Percentiles rank a stretch among this genome's conserved stretches.
Conservation (phyloP, 2,329 filamentous ascomycete species). For the Botrytis elliptica region DNA sequence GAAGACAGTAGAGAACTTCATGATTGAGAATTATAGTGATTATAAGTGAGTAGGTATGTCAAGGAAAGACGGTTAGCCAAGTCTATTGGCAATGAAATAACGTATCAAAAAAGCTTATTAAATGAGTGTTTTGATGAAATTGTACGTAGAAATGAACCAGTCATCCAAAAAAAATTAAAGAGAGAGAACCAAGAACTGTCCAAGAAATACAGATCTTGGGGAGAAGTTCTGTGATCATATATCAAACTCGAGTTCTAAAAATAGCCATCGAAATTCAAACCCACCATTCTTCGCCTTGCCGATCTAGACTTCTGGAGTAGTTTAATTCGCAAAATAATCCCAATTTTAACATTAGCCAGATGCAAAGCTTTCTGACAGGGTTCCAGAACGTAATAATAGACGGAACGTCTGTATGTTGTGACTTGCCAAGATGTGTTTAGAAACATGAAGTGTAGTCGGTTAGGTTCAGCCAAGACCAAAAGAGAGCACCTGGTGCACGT, state of each 20-base stretch:
- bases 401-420: neutral
- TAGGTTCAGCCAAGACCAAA: neutral
- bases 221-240: neutral
- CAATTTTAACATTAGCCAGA: neutral
- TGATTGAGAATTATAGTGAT: neutral
- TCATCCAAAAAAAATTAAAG: neutral
- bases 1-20: conserved; percentile 17
- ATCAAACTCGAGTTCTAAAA: conserved; percentile 11
- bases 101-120: neutral
- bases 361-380: neutral
- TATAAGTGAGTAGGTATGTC: neutral
- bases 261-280: neutral
- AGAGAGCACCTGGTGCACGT: neutral
- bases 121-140: neutral
- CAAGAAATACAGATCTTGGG: neutral
- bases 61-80: neutral
- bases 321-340: neutral
- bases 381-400: neutral
- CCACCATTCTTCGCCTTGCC: neutral
- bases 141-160: conserved; percentile 14
- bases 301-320: neutral
- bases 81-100: conserved; percentile 11
- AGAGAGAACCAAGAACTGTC: neutral
- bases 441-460: neutral
- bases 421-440: conserved; percentile 8